Conservation (phyloP, 2,329 filamentous ascomycete species). For the Fusarium coicis region DNA sequence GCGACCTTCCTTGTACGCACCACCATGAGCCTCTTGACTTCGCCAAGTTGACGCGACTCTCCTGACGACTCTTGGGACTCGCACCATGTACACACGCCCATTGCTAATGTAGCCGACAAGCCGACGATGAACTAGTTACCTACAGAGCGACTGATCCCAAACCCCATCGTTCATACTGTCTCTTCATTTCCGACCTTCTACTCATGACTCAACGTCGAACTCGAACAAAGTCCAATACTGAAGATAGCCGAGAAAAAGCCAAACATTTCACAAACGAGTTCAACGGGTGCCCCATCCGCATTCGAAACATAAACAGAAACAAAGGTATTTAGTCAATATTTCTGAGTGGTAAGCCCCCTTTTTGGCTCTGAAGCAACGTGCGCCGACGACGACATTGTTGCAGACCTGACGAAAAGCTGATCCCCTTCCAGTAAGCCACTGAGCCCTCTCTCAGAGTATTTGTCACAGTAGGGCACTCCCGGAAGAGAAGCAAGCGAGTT, state of each 20-base stretch:
- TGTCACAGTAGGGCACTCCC: fast-evolving
- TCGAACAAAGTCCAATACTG: fast-evolving
- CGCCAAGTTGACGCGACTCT: fast-evolving
- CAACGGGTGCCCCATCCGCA: fast-evolving
- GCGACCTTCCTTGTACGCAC: fast-evolving
- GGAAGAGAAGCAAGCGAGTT: fast-evolving
- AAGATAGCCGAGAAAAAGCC: fast-evolving
- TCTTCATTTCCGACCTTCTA: fast-evolving
- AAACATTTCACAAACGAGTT: fast-evolving
- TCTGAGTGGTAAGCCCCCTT: neutral
- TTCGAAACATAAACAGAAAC: fast-evolving
- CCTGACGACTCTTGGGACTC: neutral
- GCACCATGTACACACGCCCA: fast-evolving
- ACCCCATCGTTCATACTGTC: too few species aligned
- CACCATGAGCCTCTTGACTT: fast-evolving
- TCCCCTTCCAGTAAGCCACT: fast-evolving
- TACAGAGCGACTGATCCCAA: neutral
- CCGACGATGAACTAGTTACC: fast-evolving
- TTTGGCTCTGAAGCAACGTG: neutral
- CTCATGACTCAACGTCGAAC: neutral
- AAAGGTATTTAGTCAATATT: fast-evolving
- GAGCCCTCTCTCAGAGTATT: fast-evolving
- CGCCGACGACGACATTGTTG: too few species aligned
- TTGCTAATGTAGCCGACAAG: fast-evolving
- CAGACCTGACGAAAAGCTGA: neutral